These are phyloP conservation scores for Rhizopogon sp. DNA, from an alignment of 768 basidiomycete genomes.

Conservation along the genomic window DNA sequence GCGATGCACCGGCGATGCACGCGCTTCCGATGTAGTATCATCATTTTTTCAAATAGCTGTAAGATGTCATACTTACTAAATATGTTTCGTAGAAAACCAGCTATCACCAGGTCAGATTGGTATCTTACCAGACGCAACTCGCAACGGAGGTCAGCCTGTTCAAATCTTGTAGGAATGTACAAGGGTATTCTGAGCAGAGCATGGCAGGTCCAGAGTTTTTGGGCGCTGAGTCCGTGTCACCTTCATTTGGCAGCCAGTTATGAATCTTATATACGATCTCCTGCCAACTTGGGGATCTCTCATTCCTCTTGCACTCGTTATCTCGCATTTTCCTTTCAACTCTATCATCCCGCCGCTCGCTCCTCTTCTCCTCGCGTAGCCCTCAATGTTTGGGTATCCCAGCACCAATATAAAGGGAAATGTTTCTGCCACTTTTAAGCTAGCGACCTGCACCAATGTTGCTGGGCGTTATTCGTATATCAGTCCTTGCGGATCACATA, in stretches of 20 bases:
- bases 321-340: constrained; percentile 47
- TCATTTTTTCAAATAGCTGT: no score
- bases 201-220: constrained; percentile 70
- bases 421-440: constrained; percentile 24
- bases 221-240: constrained; percentile 51
- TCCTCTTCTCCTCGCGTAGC: constrained; percentile 16
- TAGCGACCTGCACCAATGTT: constrained; percentile 61
- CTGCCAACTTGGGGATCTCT: no score
- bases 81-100: no score
- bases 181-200: constrained; percentile 52
- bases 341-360: constrained; percentile 19
- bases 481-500: constrained; percentile 46
- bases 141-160: constrained; percentile 26
- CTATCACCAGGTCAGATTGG: no score
- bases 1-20: no score
- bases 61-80: no score
- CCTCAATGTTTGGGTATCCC: constrained; percentile 5
- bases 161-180: constrained; percentile 29
- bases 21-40: no score
- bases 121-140: no score
- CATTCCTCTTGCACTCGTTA: constrained; percentile 62
- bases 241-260: neutral
- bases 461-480: constrained; percentile 45
- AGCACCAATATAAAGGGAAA: constrained; percentile 5
- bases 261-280: no score